Base-by-base conservation (phyloP, 371 early-diverging fungal genomes). In the Mucor circinelloides region DNA sequence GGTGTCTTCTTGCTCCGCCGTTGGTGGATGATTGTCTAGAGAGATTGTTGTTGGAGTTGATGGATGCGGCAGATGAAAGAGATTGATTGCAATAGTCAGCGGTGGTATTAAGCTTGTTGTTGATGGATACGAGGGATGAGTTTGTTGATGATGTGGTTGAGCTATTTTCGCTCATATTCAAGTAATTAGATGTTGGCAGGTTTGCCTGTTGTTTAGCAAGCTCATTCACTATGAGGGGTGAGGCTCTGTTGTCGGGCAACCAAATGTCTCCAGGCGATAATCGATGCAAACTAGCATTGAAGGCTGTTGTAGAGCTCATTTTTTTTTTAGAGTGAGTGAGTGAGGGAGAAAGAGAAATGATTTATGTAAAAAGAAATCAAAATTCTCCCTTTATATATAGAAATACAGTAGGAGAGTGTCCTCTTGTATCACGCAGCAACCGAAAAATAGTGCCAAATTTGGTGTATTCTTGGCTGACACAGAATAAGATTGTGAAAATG, bases 201-300 rank as follows among this genome's bases (percentile, higher is more conserved):
- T 36, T 64, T 17, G 60, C 57, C 36, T 71, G 64, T 63, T 70
- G 67, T 63, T 75, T 71, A 12, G 72, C 64, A 19, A 69, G 34
- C 42, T 74, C 71, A 25, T 46, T 60, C 13, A 67, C 61, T 12
- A 70, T 70, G 12, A 69, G 52, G 17, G 68, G 23, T 25, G 60
- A 65, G 25, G 68, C 66, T 59, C 54, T 48, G 36, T 63, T 63
- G 28, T 71, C 69, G 38, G 72, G 66, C 50, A 72, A 31, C 72
- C 75, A 75, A 15, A 69, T 58, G 40, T 73, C 70, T 31, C 66
- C 70, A n/a, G 70, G 70, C 21, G 71, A 66, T 54, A 71, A 46
- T 71, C 71, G 38, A 58, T 70, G 71, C 10, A 66, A 23, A 15
- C 36, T 70, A 40, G 63, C 9, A 40, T 61, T 61, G 58, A 52